Percentiles rank a stretch among this genome's conserved stretches.
phyloP scores from a whole-genome alignment of 2,329 filamentous ascomycete genomes.

The Penicillium sp. region DNA sequence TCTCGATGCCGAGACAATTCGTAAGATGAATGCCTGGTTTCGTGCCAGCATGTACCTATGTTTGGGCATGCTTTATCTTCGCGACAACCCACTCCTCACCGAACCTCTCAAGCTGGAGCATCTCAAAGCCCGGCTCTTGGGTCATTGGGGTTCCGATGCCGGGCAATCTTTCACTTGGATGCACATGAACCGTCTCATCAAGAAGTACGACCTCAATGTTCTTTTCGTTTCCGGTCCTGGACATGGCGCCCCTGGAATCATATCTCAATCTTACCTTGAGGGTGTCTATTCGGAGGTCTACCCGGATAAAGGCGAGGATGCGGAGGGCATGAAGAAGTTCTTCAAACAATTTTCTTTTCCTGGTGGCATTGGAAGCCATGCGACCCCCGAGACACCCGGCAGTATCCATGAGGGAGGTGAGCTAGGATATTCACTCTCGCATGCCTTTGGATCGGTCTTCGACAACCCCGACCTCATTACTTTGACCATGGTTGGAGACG shows the following conservation, averaged over 20 bases:
- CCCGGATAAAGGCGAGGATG: constrained; percentile 68
- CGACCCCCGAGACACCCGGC: constrained; percentile 75
- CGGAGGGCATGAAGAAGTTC: constrained; percentile 69
- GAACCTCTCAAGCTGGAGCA: constrained; percentile 68
- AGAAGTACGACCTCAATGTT: constrained; percentile 72
- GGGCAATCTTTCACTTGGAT: constrained; percentile 79
- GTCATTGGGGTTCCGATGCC: constrained; percentile 78
- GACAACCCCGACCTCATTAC: constrained; percentile 74
- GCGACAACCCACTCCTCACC: constrained; percentile 69
- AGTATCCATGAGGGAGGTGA: constrained; percentile 78
- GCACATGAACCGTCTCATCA: constrained; percentile 79
- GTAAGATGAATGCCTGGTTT: constrained; percentile 71
- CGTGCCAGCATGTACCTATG: constrained; percentile 72
- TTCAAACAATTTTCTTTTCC: constrained; percentile 84
- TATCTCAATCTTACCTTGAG: constrained; percentile 75
- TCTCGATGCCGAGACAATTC: constrained; percentile 64
- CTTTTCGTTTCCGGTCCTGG: constrained; percentile 75
- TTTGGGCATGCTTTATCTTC: constrained; percentile 77
- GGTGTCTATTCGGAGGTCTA: constrained; percentile 77
- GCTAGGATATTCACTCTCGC: constrained; percentile 76
- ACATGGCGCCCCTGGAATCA: constrained; percentile 72
- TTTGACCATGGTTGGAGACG: constrained; percentile 75
- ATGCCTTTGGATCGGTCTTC: constrained; percentile 75
- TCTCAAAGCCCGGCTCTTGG: constrained; percentile 70
- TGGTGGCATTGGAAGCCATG: constrained; percentile 74